These are phyloP conservation scores for Aspergillus sp. DNA, from an alignment of 2,329 filamentous ascomycete genomes.

Conservation along the genomic window DNA sequence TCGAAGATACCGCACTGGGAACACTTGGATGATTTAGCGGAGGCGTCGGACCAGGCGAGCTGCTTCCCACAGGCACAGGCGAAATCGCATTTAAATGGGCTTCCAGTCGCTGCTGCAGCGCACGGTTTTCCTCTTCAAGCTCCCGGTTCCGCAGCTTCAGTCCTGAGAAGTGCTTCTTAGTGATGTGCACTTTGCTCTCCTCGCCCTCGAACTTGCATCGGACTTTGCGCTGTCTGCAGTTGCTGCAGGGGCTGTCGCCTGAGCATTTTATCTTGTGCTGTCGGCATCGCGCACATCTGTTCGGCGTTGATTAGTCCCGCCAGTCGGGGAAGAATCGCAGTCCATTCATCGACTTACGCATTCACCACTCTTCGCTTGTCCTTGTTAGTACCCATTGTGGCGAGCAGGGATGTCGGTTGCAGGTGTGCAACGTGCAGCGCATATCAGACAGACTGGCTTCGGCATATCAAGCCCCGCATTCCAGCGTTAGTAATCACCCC, in stretches of 20 bases:
- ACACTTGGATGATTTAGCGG: too few relatives aligned
- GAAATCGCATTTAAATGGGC: not conserved
- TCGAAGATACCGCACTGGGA: too few relatives aligned
- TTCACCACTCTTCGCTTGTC: too few relatives aligned
- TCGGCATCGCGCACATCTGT: not conserved
- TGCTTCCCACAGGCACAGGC: not conserved
- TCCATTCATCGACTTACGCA: too few relatives aligned
- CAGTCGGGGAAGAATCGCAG: too few relatives aligned
- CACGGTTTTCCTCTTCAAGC: slow-evolving; percentile 3
- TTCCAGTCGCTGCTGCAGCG: slow-evolving; percentile 1
- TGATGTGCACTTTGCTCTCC: slow-evolving; percentile 1
- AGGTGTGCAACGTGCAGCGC: too few relatives aligned
- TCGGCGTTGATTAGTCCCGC: too few relatives aligned
- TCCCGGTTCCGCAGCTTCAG: not conserved
- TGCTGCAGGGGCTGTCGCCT: slow-evolving; percentile 1
- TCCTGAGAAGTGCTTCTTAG: slow-evolving; percentile 2
- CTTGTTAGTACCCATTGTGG: too few relatives aligned
- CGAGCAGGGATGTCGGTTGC: too few relatives aligned
- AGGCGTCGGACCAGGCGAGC: not conserved
- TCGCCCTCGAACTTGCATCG: slow-evolving; percentile 7
- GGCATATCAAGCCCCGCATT: too few relatives aligned
- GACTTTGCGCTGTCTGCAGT: slow-evolving; percentile 3
- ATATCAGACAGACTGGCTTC: too few relatives aligned
- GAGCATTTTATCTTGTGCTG: slow-evolving; percentile 9
- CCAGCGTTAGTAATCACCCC: too few relatives aligned